Conservation (phyloP, 1,284 basidiomycete genomes). For the Rhodotorula sp. region DNA sequence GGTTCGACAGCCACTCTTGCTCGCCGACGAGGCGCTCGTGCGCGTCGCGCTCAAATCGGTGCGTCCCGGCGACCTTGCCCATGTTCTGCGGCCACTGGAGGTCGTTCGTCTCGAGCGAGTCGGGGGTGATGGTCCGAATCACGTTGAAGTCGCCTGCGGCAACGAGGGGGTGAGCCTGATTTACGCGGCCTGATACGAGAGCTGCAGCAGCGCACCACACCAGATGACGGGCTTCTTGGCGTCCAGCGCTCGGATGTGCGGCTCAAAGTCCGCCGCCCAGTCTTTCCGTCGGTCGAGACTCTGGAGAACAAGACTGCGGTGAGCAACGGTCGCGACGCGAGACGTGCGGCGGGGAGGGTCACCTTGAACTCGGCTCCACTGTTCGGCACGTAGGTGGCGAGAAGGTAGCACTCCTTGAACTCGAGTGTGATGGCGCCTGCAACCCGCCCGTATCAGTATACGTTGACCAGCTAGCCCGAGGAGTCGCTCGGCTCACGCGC, state of each 20-base stretch:
- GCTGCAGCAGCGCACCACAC: conserved; percentile 67
- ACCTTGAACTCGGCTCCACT: conserved; percentile 61
- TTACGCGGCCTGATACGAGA: conserved; percentile 60
- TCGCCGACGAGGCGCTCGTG: conserved; percentile 55
- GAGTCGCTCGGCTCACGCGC: conserved; percentile 17
- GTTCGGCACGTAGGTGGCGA: conserved; percentile 79
- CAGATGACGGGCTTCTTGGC: conserved; percentile 79
- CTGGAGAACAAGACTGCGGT: conserved; percentile 51
- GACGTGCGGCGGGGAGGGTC: background rate
- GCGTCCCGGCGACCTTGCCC: conserved; percentile 20
- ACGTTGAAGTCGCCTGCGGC: conserved; percentile 39
- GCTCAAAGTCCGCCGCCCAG: conserved; percentile 73
- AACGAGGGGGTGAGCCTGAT: conserved; percentile 44
- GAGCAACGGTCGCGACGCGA: background rate
- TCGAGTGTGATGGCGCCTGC: conserved; percentile 68
- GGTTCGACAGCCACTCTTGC: conserved; percentile 13
- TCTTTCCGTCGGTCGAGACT: conserved; percentile 69
- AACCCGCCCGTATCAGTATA: too few species aligned
- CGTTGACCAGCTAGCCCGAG: background rate
- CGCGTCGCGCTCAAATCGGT: conserved; percentile 43
- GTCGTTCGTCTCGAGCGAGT: conserved; percentile 47
- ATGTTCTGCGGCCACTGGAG: conserved; percentile 24
- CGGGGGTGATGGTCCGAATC: conserved; percentile 12
- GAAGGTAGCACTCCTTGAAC: conserved; percentile 67
- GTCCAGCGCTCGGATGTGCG: conserved; percentile 71